Percentiles rank a stretch among this genome's conserved stretches.
phyloP scores from a whole-genome alignment of 371 early-diverging fungal genomes.

The Smittium culicis region DNA sequence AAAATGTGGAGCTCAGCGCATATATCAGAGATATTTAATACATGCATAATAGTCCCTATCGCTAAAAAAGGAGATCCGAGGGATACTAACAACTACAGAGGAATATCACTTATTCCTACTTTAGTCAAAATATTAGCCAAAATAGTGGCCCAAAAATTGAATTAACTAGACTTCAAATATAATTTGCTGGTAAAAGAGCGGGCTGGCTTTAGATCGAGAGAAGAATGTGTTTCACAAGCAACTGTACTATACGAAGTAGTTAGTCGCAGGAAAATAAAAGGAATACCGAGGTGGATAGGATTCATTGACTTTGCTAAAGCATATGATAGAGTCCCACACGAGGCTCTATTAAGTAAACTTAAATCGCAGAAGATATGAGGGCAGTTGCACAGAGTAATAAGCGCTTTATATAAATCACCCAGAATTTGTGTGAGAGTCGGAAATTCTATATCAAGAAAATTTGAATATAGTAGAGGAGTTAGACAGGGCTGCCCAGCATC shows the following conservation, averaged over 20 bases:
- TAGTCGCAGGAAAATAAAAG: background rate
- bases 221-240: background rate
- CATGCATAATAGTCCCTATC: constrained; percentile 1
- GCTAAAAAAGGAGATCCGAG: constrained; percentile 2
- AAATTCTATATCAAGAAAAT: background rate
- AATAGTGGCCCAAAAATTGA: background rate
- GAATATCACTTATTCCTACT: background rate
- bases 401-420: background rate
- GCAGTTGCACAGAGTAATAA: background rate
- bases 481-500: constrained; percentile 3
- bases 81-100: background rate
- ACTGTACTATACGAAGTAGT: background rate
- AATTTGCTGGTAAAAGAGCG: background rate
- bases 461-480: constrained; percentile 1
- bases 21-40: background rate
- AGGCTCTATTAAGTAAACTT: background rate
- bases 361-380: background rate
- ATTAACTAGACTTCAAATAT: background rate
- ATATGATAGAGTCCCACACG: background rate
- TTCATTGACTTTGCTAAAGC: constrained; percentile 3
- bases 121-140: constrained; percentile 3
- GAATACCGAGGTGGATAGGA: constrained; percentile 1
- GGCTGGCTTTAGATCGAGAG: background rate
- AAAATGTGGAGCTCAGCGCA: background rate
- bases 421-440: background rate